Evolutionary conservation across 192 early-diverging fungal genomes (phyloP).

Genomic region (Umbelopsis vinacea): DNA sequence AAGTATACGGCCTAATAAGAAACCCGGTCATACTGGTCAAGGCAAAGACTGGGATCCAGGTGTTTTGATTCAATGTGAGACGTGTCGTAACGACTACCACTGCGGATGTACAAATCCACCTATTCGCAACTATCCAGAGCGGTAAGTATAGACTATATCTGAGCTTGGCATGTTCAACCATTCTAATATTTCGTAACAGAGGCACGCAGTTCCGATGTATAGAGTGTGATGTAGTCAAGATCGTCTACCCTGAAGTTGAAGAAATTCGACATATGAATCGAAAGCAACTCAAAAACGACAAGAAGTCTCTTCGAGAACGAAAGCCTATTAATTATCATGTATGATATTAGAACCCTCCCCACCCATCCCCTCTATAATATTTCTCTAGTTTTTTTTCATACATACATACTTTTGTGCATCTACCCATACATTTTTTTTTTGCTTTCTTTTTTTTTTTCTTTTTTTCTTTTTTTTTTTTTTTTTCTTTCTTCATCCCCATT

Average conservation of each 20-base stretch:
- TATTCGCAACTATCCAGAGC: neutral
- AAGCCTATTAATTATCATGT: conserved; percentile 15
- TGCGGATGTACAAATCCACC: conserved; percentile 2
- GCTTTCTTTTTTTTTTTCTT: too few relatives aligned
- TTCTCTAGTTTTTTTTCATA: too few relatives aligned
- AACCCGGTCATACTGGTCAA: neutral
- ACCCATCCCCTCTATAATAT: neutral
- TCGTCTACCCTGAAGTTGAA: neutral
- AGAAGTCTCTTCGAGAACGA: neutral
- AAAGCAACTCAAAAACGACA: neutral
- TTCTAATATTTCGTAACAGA: neutral
- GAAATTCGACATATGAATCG: neutral
- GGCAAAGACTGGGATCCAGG: conserved; percentile 24
- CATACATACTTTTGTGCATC: too few relatives aligned
- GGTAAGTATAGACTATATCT: neutral
- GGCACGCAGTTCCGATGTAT: neutral
- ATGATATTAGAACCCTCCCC: neutral
- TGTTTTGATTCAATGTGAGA: neutral
- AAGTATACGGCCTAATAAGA: neutral
- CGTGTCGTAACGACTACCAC: neutral
- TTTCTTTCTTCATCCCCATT: neutral
- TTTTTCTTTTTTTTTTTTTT: conserved; percentile 12
- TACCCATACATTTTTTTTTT: too few relatives aligned
- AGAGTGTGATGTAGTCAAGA: conserved; percentile 2
- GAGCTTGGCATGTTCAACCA: neutral